phyloP scores from a whole-genome alignment of 2,329 filamentous ascomycete species.

The Xylaria sp. region DNA sequence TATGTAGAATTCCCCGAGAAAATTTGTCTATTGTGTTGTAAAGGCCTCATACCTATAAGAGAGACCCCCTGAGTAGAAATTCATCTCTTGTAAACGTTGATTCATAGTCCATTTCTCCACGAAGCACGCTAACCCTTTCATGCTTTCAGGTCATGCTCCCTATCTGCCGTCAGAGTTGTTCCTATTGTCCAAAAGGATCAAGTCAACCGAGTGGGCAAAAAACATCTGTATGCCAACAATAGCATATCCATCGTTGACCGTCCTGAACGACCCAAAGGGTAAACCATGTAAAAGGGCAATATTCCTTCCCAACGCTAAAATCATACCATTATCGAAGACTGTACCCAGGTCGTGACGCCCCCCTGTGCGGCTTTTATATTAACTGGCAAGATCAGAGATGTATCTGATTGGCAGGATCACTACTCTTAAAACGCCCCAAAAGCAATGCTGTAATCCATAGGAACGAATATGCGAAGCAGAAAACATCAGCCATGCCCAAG shows the following conservation, averaged over 20 bases:
- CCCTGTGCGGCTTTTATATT: too few species aligned
- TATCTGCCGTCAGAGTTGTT: too few species aligned
- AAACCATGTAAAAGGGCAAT: neutral
- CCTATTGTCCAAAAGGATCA: too few species aligned
- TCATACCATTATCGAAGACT: neutral
- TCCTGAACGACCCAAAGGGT: neutral
- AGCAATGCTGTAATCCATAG: neutral
- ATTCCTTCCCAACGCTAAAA: neutral
- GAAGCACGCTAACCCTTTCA: neutral
- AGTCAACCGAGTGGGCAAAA: neutral
- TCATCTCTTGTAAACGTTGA: neutral
- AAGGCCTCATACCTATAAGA: neutral
- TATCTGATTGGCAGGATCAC: neutral
- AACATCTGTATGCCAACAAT: too few species aligned
- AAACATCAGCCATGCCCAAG: neutral
- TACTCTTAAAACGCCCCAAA: neutral
- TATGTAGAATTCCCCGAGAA: neutral
- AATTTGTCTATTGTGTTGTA: neutral
- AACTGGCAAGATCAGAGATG: too few species aligned
- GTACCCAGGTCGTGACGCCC: neutral
- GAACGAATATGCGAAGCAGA: neutral
- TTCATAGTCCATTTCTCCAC: neutral
- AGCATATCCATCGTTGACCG: neutral
- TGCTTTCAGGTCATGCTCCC: neutral
- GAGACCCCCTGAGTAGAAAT: neutral